Percentiles rank a stretch among this genome's conserved stretches.
Conservation (phyloP, 2,329 filamentous ascomycete species). For the Teratosphaeria gauchensis region DNA sequence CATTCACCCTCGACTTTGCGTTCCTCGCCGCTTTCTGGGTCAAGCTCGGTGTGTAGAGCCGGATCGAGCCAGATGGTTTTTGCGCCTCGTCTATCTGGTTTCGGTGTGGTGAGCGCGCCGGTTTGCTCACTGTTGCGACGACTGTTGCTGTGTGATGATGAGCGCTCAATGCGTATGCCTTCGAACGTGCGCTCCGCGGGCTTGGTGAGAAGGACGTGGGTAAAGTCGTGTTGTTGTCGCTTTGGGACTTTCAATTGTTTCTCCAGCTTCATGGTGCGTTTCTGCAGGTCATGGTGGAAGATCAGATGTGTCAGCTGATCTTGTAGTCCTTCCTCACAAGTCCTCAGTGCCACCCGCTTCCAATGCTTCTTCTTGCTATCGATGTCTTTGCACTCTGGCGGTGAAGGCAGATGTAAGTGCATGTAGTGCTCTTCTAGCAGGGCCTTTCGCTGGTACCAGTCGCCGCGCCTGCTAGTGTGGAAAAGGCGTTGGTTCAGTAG, state of each 20-base stretch:
- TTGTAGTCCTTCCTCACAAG: conserved; percentile 78
- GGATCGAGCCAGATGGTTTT: conserved; percentile 85
- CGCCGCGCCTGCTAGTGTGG: conserved; percentile 71
- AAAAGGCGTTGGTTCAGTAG: conserved; percentile 75
- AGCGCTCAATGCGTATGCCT: conserved; percentile 59
- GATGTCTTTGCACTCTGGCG: conserved; percentile 34
- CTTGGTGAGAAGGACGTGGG: conserved; percentile 67
- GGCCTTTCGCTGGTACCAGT: conserved; percentile 94
- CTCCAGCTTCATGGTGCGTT: conserved; percentile 85
- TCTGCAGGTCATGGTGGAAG: conserved; percentile 89
- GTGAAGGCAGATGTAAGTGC: conserved; percentile 47
- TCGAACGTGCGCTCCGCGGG: conserved; percentile 66
- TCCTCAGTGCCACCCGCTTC: conserved; percentile 64
- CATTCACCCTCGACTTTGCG: conserved; percentile 52
- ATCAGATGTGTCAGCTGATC: conserved; percentile 85
- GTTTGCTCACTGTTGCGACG: conserved; percentile 24
- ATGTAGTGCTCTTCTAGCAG: conserved; percentile 94
- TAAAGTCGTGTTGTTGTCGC: conserved; percentile 84
- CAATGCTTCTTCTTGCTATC: conserved; percentile 70
- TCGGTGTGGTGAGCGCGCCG: conserved; percentile 14
- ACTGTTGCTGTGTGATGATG: conserved; percentile 9
- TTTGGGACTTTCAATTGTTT: conserved; percentile 72
- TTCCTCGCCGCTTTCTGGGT: conserved; percentile 5
- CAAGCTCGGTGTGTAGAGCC: conserved; percentile 2
- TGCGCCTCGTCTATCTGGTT: conserved; percentile 36